Percentiles rank a stretch among this genome's conserved stretches.
Conservation (phyloP, 495 filamentous ascomycete species). For the Xylaria palmicola region DNA sequence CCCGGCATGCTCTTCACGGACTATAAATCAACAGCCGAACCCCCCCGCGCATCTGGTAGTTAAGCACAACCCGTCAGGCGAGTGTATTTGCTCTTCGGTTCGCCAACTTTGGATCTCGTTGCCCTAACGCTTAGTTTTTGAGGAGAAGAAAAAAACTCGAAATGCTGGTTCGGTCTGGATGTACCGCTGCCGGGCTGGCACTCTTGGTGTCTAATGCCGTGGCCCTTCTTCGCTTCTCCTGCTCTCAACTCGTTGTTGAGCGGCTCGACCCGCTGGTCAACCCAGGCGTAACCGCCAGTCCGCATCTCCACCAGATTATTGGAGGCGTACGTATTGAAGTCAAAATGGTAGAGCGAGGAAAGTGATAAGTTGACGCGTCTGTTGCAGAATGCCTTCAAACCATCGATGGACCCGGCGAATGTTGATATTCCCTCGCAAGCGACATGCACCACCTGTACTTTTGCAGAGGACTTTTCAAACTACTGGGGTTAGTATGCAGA, state of each 20-base stretch:
- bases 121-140: background rate
- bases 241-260: constrained; percentile 37
- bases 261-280: constrained; percentile 40
- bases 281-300: constrained; percentile 35
- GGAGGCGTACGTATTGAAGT: constrained; percentile 51
- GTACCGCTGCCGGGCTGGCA: constrained; percentile 37
- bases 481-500: constrained; percentile 25
- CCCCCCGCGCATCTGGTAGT: background rate
- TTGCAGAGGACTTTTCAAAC: constrained; percentile 38
- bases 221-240: constrained; percentile 40
- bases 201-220: constrained; percentile 42
- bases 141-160: background rate
- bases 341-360: background rate
- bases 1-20: background rate
- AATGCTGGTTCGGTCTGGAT: constrained; percentile 29
- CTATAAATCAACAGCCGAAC: background rate
- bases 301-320: constrained; percentile 47
- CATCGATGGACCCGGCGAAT: constrained; percentile 28
- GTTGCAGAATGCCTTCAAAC: constrained; percentile 28
- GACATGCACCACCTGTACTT: constrained; percentile 37
- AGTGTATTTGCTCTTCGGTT: background rate
- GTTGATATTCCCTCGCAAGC: constrained; percentile 26
- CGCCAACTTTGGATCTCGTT: background rate
- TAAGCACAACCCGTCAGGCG: background rate
- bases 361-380: background rate